Base-by-base conservation (phyloP, 1,139 yeast genomes). In the Candida sanyaensis region DNA sequence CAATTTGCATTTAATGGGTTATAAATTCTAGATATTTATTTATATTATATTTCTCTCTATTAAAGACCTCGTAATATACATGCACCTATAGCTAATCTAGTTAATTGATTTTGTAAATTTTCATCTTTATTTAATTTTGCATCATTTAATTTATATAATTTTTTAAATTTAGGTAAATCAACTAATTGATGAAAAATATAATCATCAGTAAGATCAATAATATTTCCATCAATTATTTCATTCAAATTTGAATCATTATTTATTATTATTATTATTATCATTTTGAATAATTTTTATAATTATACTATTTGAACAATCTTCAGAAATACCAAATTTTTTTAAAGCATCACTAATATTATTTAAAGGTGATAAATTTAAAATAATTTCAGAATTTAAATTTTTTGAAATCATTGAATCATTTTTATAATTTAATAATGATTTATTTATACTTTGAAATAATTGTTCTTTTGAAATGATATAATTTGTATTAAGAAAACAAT, bases 301-400 rank as follows among this genome's bases (percentile, higher is more conserved):
- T 3, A 75, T 59, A 10, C 71, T 52, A 43, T 63, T 64, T 9
- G 57, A 51, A 40, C 68, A 59, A 13, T 57, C 52, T 12, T 62
- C 63, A 55, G 69, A 75, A 13, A 75, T 65, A 1, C 80, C 80
- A 57, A 75, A 75, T 47, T 70, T 55, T 46, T 64, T 68, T 51
- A 75, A 62, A 1, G 80, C 77, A 49, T 75, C 79, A 63, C 66
- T 64, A 41, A 75, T 71, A 50, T 73, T 75, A 59, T 74, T 75
- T 12, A 70, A 63, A 2, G 80, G 78, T 4, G 76, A 71, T 49
- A 75, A 62, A 51, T 66, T 71, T 53, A 69, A 66, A 24, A 75
- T 66, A 33, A 75, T 69, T 52, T 75, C 80, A 0, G 80, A 69
- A 52, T 74, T 67, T 46, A 75, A 59, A 1, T 77, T 67, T 42